Evolutionary conservation across 371 early-diverging fungal species (phyloP).

Genomic region (Gilbertella persicaria): DNA sequence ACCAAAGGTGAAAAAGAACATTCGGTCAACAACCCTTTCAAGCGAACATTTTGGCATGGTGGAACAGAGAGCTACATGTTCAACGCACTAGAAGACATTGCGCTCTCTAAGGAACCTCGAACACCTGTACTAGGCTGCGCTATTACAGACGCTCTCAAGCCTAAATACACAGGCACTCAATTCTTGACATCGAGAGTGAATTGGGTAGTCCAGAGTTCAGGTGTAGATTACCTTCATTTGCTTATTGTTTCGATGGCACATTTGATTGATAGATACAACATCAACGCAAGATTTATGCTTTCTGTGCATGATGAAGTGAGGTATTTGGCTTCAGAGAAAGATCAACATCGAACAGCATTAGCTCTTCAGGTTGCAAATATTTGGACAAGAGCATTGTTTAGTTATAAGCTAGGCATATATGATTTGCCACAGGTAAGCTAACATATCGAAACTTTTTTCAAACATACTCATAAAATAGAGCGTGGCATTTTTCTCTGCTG

Average conservation of each 20-base stretch:
- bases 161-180: conserved; percentile 62
- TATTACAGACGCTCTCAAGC: conserved; percentile 85
- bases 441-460: not conserved
- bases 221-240: conserved; percentile 97
- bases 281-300: conserved; percentile 86
- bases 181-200: conserved; percentile 91
- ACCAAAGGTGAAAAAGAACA: conserved; percentile 84
- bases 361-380: conserved; percentile 93
- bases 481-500: conserved; percentile 94
- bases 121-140: conserved; percentile 90
- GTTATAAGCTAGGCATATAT: conserved; percentile 81
- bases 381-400: conserved; percentile 93
- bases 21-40: conserved; percentile 29
- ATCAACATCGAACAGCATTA: conserved; percentile 76
- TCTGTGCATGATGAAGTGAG: conserved; percentile 98
- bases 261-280: conserved; percentile 73
- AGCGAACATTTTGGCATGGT: conserved; percentile 79
- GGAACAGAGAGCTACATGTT: conserved; percentile 97
- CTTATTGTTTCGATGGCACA: conserved; percentile 91
- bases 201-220: conserved; percentile 99
- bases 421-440: conserved; percentile 81
- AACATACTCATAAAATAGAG: conserved; percentile 45
- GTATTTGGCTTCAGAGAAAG: conserved; percentile 80
- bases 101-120: conserved; percentile 69
- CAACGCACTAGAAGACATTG: conserved; percentile 88